Evolutionary conservation across 2,329 filamentous ascomycete genomes (phyloP).

Genomic region (Trichoderma asperellum): DNA sequence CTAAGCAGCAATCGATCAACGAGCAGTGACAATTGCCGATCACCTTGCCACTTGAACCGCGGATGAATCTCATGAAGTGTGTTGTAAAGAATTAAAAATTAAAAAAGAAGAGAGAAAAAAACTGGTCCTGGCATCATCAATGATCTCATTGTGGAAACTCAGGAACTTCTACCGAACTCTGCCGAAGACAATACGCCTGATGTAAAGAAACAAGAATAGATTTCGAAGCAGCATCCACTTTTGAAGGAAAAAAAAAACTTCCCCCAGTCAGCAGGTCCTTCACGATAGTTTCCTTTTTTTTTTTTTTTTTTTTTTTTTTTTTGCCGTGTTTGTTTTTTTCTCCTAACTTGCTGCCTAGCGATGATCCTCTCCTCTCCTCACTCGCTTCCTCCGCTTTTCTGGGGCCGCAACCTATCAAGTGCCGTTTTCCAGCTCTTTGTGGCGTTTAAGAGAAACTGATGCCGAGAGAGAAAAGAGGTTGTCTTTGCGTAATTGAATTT

Average conservation of each 20-base stretch:
- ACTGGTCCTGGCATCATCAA: not conserved
- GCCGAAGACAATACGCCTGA: not conserved
- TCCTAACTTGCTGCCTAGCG: slow-evolving; percentile 19
- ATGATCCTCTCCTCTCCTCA: slow-evolving; percentile 7
- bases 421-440: not conserved
- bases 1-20: not conserved
- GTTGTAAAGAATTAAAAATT: not conserved
- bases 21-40: slow-evolving; percentile 9
- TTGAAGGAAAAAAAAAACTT: slow-evolving; percentile 2
- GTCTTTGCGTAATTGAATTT: slow-evolving; percentile 11
- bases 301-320: not conserved
- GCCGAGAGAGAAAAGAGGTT: not conserved
- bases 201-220: not conserved
- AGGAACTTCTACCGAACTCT: not conserved
- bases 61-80: not conserved
- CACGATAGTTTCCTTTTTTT: slow-evolving; percentile 17
- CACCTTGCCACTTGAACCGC: not conserved
- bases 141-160: slow-evolving; percentile 15
- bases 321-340: no score
- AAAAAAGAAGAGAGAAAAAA: not conserved
- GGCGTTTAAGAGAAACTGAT: not conserved
- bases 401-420: slow-evolving; percentile 1
- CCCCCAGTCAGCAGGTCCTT: slow-evolving; percentile 20
- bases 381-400: slow-evolving; percentile 24
- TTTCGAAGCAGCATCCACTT: slow-evolving; percentile 16